These are phyloP conservation scores for Tremella yokohamensis DNA, from an alignment of 768 basidiomycete species.

Conservation along the genomic window DNA sequence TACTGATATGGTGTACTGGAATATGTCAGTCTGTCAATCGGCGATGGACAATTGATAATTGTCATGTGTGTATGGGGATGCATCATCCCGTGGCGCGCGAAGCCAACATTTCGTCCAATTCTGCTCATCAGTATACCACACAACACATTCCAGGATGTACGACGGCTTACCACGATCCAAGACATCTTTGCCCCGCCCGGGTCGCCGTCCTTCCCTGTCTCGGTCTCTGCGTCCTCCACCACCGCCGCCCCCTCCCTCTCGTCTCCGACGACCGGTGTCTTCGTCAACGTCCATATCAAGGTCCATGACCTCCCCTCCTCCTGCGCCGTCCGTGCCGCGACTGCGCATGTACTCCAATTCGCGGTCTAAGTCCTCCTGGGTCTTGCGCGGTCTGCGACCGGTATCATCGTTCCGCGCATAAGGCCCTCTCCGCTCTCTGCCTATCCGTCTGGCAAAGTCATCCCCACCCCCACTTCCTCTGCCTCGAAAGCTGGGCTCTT, in stretches of 20 bases:
- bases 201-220: no score
- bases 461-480: conserved; percentile 22
- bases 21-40: no score
- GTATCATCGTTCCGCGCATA: conserved; percentile 78
- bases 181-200: conserved; percentile 25
- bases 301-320: conserved; percentile 66
- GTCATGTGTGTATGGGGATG: not conserved
- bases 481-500: conserved; percentile 18
- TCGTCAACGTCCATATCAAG: conserved; percentile 11
- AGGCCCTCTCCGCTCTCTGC: conserved; percentile 62
- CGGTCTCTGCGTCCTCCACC: conserved; percentile 5
- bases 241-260: conserved; percentile 6
- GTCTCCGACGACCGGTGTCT: not conserved
- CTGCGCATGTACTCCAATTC: conserved; percentile 86
- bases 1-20: no score
- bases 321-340: conserved; percentile 57
- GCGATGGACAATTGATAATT: no score
- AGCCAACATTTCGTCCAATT: conserved; percentile 43
- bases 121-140: conserved; percentile 13
- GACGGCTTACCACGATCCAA: conserved; percentile 39
- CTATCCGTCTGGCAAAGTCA: conserved; percentile 34
- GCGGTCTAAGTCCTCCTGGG: conserved; percentile 81
- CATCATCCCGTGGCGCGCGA: conserved; percentile 13
- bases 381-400: conserved; percentile 79
- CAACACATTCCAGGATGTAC: not conserved